Evolutionary conservation across 805 yeast species (phyloP), one percentile per base, ranked within the genome.

Genomic region (Cyberlindnera mycetangii): DNA sequence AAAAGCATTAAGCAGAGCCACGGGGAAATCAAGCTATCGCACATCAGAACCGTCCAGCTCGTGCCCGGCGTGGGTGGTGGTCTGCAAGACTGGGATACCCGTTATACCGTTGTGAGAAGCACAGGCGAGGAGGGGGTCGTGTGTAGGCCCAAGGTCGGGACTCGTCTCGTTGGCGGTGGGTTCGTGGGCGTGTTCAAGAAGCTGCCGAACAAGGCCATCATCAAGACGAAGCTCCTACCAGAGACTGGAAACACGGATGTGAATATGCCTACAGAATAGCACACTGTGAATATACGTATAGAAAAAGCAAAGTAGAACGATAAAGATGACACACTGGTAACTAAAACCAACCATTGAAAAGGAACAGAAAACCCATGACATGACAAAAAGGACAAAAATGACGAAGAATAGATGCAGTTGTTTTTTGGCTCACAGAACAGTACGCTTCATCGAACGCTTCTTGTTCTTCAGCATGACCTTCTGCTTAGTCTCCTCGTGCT

Each of bases 61-160:
- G 52, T 64, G 37, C 72, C 74, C 12, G 78, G 79, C 6, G 71
- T 69, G 27, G 77, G 78, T 2, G 79, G 78, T 18, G 78, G 78
- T 0, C 53, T 75, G 45, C 68, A 73, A 48, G 76, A 72, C 37
- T 76, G 81, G 81, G 79, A 76, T 48, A 60, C 74, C 1, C 57
- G 78, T 38, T 58, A 58, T 30, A 56, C 76, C 1, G 45, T 54
- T 2, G 64, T 71, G n/a, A 65, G 69, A 55, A 65, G 68, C 4
- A 66, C 70, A 2, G 71, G 70, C 3, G 66, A 67, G 31, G 53
- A 57, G 5, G 76, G 68, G 2, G 55, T 66, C 45, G 76, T 74
- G 5, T 74, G 77, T 40, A 61, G 79, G 49, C 81, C 81, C 3
- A 70, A 68, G 52, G 79, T 75, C 20, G 79, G 78, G 0, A 55